Conservation (phyloP, 176 grass and related monocot species). For the Guadua angustifolia region DNA sequence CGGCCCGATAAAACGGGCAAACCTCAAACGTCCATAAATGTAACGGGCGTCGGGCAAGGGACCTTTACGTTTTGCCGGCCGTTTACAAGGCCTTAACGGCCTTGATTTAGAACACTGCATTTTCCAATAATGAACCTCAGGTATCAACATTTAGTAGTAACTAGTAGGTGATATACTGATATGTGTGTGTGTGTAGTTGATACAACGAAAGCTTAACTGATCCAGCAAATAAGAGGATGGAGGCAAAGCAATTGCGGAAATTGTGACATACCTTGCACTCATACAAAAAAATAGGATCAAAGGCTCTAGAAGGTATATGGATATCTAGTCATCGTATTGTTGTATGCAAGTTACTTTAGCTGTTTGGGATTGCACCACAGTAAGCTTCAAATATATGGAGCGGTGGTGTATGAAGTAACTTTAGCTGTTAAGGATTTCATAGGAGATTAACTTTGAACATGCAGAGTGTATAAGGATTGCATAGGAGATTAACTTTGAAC, state of each 20-base stretch:
- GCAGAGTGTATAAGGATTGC: neutral
- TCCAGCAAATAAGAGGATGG: neutral
- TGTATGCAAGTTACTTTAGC: neutral
- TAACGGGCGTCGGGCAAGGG: no score
- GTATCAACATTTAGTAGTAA: neutral
- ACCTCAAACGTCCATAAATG: no score
- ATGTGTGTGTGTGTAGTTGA: neutral
- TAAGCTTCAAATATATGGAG: neutral
- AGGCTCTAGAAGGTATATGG: neutral
- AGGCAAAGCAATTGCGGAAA: neutral
- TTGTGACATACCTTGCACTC: constrained; percentile 9
- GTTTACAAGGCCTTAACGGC: no score
- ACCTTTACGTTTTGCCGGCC: no score
- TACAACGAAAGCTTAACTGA: constrained; percentile 12
- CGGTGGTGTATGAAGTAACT: neutral
- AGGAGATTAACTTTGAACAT: neutral
- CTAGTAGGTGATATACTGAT: neutral
- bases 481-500: neutral
- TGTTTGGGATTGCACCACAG: neutral
- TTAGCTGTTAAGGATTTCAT: neutral
- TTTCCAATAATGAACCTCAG: neutral
- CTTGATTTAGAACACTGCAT: no score
- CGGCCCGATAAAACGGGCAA: no score
- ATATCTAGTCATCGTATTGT: neutral
- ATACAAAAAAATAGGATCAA: neutral